A percentile compares a stretch with the other conserved stretches of the same genome.
These are phyloP conservation scores for Articulospora tetracladia DNA, from an alignment of 495 filamentous ascomycete species.

Conservation along the genomic window DNA sequence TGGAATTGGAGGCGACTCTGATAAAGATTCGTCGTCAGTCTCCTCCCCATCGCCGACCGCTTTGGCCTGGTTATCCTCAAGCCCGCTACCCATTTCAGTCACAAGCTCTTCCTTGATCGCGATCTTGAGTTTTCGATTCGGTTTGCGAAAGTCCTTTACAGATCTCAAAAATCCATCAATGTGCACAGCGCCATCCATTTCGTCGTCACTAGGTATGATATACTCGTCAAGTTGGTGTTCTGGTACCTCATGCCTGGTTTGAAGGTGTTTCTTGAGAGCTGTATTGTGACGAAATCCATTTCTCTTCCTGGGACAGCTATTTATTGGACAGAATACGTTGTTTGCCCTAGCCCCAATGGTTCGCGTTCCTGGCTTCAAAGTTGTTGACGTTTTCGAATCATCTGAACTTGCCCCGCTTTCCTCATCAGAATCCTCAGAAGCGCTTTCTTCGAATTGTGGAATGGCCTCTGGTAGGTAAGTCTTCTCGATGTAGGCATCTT, in stretches of 20 bases:
- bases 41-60: background rate
- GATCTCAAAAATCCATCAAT: slow-evolving; percentile 44
- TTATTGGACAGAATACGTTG: slow-evolving; percentile 27
- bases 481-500: slow-evolving; percentile 10
- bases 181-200: slow-evolving; percentile 51
- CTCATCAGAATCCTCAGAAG: background rate
- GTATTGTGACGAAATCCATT: slow-evolving; percentile 26
- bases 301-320: slow-evolving; percentile 29
- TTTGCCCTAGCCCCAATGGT: background rate
- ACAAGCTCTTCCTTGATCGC: background rate
- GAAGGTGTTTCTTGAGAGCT: slow-evolving; percentile 33
- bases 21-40: background rate
- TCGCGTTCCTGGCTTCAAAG: background rate
- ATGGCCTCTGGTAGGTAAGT: slow-evolving; percentile 33
- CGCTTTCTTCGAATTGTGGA: slow-evolving; percentile 6
- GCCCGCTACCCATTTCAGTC: background rate
- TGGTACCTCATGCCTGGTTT: slow-evolving; percentile 31
- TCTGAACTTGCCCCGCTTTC: background rate
- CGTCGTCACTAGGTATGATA: slow-evolving; percentile 39
- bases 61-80: background rate
- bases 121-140: background rate
- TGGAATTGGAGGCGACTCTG: background rate
- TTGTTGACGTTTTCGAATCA: background rate
- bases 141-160: background rate
- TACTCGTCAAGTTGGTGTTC: slow-evolving; percentile 18